These are phyloP conservation scores for Fusarium sp. DNA, from an alignment of 2,329 filamentous ascomycete genomes.

Conservation along the genomic window DNA sequence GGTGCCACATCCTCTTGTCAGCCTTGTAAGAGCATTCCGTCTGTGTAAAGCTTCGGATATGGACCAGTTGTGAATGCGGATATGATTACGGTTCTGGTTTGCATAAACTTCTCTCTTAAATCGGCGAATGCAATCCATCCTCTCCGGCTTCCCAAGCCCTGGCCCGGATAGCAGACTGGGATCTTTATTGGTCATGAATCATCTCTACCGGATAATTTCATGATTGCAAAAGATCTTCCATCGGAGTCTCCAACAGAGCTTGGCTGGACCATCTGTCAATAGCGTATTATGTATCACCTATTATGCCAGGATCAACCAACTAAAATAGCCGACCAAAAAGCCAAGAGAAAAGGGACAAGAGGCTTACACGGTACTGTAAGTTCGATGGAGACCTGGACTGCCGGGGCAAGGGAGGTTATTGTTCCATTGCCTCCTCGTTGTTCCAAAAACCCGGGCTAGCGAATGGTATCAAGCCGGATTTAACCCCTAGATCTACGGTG, in stretches of 20 bases:
- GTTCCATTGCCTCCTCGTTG: constrained; percentile 37
- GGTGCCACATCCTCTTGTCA: constrained; percentile 44
- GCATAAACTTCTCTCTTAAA: constrained; percentile 23
- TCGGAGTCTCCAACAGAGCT: constrained; percentile 16
- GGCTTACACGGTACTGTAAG: constrained; percentile 23
- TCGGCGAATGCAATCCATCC: constrained; percentile 18
- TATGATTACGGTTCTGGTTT: constrained; percentile 34
- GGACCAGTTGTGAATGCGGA: constrained; percentile 21
- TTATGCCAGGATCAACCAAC: constrained; percentile 18
- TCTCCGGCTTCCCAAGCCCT: constrained; percentile 8
- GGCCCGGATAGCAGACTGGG: constrained; percentile 4
- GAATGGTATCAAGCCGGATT: constrained; percentile 39
- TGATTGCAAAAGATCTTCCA: constrained; percentile 28
- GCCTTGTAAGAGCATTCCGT: constrained; percentile 43
- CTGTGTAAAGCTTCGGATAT: constrained; percentile 23
- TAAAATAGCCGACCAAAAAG: constrained; percentile 13
- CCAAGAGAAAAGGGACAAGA: constrained; percentile 36
- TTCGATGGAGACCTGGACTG: constrained; percentile 33
- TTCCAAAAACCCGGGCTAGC: constrained; percentile 45
- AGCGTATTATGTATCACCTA: constrained; percentile 13
- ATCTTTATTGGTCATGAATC: constrained; percentile 18
- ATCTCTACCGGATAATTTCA: constrained; percentile 21
- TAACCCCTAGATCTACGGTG: constrained; percentile 44
- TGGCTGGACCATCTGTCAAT: constrained; percentile 28
- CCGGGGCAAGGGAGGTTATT: constrained; percentile 40